Conservation (phyloP, 441 rosid genomes). For the Hypseocharis bilobata region DNA sequence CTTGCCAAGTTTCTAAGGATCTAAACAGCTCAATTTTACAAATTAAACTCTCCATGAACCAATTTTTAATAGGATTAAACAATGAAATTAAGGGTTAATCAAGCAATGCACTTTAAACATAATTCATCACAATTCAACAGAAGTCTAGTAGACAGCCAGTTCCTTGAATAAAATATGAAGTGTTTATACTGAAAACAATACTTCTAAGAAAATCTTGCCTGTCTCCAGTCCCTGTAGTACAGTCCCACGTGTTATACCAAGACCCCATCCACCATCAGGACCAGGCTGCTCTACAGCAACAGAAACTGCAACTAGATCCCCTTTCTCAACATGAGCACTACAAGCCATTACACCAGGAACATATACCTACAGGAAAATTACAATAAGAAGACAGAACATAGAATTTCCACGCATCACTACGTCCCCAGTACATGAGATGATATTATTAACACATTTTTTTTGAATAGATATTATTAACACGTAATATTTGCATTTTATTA, state of each 20-base stretch:
- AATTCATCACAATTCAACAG: neutral
- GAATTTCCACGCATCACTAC: neutral
- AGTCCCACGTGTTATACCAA: slow-evolving; percentile 81
- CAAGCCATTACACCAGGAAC: slow-evolving; percentile 97
- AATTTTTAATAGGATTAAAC: neutral
- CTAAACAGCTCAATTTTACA: neutral
- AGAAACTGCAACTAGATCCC: slow-evolving; percentile 83
- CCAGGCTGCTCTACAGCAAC: slow-evolving; percentile 71
- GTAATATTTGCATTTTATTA: no score
- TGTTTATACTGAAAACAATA: neutral
- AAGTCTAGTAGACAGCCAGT: neutral
- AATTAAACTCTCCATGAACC: neutral
- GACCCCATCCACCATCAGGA: slow-evolving; percentile 62
- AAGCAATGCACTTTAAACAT: neutral
- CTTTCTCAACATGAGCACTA: slow-evolving; percentile 89
- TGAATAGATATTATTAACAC: no score
- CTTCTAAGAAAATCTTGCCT: slow-evolving; percentile 57
- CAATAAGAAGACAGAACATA: slow-evolving; percentile 18
- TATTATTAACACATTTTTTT: neutral
- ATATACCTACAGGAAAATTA: slow-evolving; percentile 50
- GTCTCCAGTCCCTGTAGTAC: slow-evolving; percentile 66
- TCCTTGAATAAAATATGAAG: neutral
- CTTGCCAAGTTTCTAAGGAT: neutral
- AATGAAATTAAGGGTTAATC: neutral
- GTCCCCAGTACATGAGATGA: neutral